Percentiles rank a stretch among this genome's conserved stretches.
Evolutionary conservation across 768 basidiomycete species (phyloP).

Genomic region (Lactarius evosmus): DNA sequence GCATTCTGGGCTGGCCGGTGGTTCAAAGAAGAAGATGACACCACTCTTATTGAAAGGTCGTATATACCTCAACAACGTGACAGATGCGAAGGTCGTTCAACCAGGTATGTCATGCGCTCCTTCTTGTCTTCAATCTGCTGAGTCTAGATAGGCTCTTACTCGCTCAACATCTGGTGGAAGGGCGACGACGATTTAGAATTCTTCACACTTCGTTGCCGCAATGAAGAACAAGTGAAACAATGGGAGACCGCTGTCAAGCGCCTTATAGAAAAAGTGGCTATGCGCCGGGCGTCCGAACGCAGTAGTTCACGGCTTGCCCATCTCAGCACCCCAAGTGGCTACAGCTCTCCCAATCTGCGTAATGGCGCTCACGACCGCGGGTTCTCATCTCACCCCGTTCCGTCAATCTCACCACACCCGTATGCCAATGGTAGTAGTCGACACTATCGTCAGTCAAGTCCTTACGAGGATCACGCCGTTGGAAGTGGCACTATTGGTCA

Average conservation of each 20-base stretch:
- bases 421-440: conserved; percentile 31
- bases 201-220: conserved; percentile 90
- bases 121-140: conserved; percentile 5
- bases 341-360: conserved; percentile 32
- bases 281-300: conserved; percentile 65
- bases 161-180: conserved; percentile 91
- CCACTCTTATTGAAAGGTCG: conserved; percentile 90
- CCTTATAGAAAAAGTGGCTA: conserved; percentile 75
- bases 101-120: conserved; percentile 50
- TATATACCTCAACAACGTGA: conserved; percentile 96
- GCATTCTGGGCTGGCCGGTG: conserved; percentile 50
- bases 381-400: conserved; percentile 32
- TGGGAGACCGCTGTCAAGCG: conserved; percentile 92
- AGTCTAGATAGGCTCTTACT: conserved; percentile 50
- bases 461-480: conserved; percentile 24
- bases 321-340: conserved; percentile 47
- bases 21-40: conserved; percentile 70
- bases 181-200: conserved; percentile 91
- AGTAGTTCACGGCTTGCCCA: conserved; percentile 50
- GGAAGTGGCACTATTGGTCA: conserved; percentile 34
- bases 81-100: conserved; percentile 54
- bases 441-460: conserved; percentile 22
- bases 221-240: conserved; percentile 86
- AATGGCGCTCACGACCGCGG: conserved; percentile 13
- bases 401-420: conserved; percentile 23